Percentiles rank a stretch among this genome's conserved stretches.
Conservation (phyloP, 306 rosid species). For the Hippophae rhamnoides region DNA sequence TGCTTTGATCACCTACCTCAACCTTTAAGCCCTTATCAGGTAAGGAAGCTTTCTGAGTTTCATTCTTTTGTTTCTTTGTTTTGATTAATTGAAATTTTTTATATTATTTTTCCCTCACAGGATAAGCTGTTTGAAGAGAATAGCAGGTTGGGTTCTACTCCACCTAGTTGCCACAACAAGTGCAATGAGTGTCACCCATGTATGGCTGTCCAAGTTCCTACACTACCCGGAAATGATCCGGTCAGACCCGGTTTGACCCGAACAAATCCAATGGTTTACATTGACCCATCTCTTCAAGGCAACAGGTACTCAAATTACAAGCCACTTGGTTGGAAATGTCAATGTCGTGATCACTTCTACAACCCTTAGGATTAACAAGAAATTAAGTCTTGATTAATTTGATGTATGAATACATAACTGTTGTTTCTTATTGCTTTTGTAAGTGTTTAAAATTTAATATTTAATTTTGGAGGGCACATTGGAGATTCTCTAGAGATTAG, state of each 20-base stretch:
- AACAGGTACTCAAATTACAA: slow-evolving; percentile 87
- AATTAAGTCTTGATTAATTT: not conserved
- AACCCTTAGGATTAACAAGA: slow-evolving; percentile 42
- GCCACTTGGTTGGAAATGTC: slow-evolving; percentile 96
- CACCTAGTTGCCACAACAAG: slow-evolving; percentile 96
- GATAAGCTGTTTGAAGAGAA: slow-evolving; percentile 52
- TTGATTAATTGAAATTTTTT: not conserved
- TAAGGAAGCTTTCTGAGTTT: slow-evolving; percentile 3
- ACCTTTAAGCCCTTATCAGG: slow-evolving; percentile 35
- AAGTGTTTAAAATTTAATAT: too few species aligned
- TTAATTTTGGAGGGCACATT: too few species aligned
- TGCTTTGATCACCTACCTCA: slow-evolving; percentile 22
- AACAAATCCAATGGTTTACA: slow-evolving; percentile 19
- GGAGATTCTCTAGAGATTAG: too few species aligned
- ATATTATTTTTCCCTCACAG: slow-evolving; percentile 23
- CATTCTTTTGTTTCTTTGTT: not conserved
- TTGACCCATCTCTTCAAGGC: slow-evolving; percentile 36
- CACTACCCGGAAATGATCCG: slow-evolving; percentile 34
- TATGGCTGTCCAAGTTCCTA: slow-evolving; percentile 87
- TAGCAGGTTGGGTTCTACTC: slow-evolving; percentile 75
- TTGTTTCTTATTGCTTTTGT: too few species aligned
- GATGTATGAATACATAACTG: too few species aligned
- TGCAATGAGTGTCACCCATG: slow-evolving; percentile 91
- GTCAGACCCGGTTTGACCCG: slow-evolving; percentile 24
- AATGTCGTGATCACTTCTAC: slow-evolving; percentile 63